Conservation (phyloP, 225 moss, liverwort and hornwort genomes). For the Polytrichum commune region DNA sequence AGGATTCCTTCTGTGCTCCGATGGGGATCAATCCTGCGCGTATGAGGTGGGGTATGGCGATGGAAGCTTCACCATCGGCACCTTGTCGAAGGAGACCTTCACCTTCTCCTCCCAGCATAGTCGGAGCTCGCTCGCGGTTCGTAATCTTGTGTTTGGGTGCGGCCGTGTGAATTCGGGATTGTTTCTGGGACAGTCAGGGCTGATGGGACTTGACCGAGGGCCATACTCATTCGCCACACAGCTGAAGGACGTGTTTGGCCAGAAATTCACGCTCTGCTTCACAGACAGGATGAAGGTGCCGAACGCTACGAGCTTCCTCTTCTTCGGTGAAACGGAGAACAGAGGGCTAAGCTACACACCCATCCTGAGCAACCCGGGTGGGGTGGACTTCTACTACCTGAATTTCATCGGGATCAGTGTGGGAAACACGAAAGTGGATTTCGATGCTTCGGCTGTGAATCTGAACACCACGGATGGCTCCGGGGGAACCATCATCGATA, state of each 20-base stretch:
- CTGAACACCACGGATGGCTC: neutral
- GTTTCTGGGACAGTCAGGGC: slow-evolving; percentile 1
- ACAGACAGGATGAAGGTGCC: neutral
- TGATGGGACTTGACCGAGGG: slow-evolving; percentile 9
- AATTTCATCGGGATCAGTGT: slow-evolving; percentile 6
- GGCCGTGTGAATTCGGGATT: neutral
- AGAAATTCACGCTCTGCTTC: slow-evolving; percentile 1
- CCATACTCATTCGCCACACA: neutral
- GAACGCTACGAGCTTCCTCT: slow-evolving; percentile 5
- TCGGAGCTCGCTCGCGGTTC: neutral
- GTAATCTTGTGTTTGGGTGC: slow-evolving; percentile 1
- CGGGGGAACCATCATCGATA: slow-evolving; percentile 14
- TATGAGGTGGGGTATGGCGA: slow-evolving; percentile 4
- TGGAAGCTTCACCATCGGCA: slow-evolving; percentile 7
- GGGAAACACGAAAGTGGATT: neutral
- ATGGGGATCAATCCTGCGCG: slow-evolving; percentile 3
- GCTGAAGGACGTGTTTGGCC: neutral
- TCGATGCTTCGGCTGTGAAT: neutral
- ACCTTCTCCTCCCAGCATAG: neutral
- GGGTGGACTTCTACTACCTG: neutral
- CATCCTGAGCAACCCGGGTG: neutral
- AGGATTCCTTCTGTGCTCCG: neutral
- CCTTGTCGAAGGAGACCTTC: slow-evolving; percentile 8
- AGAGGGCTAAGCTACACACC: neutral
- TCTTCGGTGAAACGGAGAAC: slow-evolving; percentile 5